phyloP scores from a whole-genome alignment of 1,284 basidiomycete species.

The Pseudozyma hubeiensis region DNA sequence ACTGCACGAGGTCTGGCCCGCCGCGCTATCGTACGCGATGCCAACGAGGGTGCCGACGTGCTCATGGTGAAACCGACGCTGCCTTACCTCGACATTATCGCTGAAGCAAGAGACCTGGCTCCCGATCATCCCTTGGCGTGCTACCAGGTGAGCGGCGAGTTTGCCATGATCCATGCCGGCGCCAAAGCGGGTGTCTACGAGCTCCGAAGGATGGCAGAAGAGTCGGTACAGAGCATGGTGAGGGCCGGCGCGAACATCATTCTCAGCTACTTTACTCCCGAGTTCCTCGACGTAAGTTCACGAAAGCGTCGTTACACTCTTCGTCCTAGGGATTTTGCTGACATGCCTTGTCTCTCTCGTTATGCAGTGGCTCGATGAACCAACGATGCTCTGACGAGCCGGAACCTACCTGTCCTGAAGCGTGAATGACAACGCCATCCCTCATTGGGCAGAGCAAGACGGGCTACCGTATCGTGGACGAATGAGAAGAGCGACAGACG shows the following conservation, averaged over 20 bases:
- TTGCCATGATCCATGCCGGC: conserved; percentile 94
- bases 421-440: not conserved
- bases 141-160: conserved; percentile 84
- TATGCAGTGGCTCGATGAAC: conserved; percentile 45
- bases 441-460: too few species aligned
- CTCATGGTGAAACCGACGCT: conserved; percentile 98
- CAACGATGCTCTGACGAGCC: conserved; percentile 23
- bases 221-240: conserved; percentile 88
- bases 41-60: conserved; percentile 94
- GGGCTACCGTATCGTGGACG: too few species aligned
- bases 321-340: not conserved
- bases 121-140: conserved; percentile 89
- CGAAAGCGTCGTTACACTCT: not conserved
- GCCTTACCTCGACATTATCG: conserved; percentile 95
- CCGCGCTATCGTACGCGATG: conserved; percentile 90
- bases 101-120: conserved; percentile 84
- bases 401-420: not conserved
- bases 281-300: conserved; percentile 73
- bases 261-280: conserved; percentile 92
- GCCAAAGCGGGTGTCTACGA: conserved; percentile 93
- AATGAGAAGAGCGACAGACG: too few species aligned
- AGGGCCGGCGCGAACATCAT: conserved; percentile 91
- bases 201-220: conserved; percentile 90
- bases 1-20: conserved; percentile 88
- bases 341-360: not conserved